Base-by-base conservation (phyloP, 2,329 filamentous ascomycete species). In the Chaetomium globosum region DNA sequence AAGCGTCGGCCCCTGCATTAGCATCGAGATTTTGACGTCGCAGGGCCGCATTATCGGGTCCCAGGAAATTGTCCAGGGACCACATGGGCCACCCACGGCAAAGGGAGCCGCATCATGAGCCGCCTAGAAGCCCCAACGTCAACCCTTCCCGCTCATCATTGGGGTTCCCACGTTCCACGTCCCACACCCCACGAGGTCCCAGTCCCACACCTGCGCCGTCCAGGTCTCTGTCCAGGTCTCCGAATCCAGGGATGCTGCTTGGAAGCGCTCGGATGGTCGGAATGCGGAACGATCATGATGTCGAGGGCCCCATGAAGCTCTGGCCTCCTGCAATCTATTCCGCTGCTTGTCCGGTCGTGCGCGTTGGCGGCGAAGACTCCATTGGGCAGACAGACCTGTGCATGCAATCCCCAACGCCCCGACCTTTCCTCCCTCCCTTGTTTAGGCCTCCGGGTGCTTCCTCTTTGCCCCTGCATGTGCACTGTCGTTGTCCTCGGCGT, bases 41-140 rank as follows among this genome's bases (percentile, higher is more conserved):
- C 69, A 71, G 64, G 64, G 67, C 68, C 70, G 68, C 70, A 67
- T 69, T 56, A 69, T 72, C 65, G 66, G 68, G 68, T 70, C 68
- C 67, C 53, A 63, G 65, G 62, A 67, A 69, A 67, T 69, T 67
- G 66, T 62, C 30, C 66, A 67, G 64, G 57, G 36, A 57, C 64
- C 61, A 65, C 65, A 67, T 65, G 65, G 66, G 64, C 64, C 61
- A 62, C 62, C 48, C 60, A 64, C 68, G 64, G 64, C 54, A 65
- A 30, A 53, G 67, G 60, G 67, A 72, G 69, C 71, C 70, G 70
- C 71, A 71, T 72, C 58, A 58, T 56, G 52, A 62, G 60, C 60
- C 67, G 66, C 62, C 57, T 39, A 28, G 28, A 56, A 12, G 26
- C 31, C 58, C 21, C 65, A 69, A 71, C 70, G 67, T 71, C 70